These are phyloP conservation scores for Trichoderma reesei DNA, from an alignment of 495 filamentous ascomycete species.

Conservation along the genomic window DNA sequence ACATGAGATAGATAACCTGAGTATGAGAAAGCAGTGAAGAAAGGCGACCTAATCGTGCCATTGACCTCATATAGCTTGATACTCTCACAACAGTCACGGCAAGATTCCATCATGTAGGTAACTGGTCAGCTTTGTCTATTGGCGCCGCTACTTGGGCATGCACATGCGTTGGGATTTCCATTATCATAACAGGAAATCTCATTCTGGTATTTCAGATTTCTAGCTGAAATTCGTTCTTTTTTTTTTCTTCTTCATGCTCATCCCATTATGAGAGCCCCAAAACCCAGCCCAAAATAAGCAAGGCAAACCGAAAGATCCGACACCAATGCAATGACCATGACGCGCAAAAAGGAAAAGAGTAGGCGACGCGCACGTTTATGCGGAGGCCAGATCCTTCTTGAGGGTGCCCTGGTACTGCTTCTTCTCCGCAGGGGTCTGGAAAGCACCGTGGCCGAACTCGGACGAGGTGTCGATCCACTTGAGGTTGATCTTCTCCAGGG, in stretches of 20 bases:
- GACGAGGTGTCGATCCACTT: constrained; percentile 99
- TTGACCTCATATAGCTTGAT: no score
- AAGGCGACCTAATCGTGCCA: no score
- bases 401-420: constrained; percentile 85
- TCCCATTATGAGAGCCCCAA: constrained; percentile 26
- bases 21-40: no score
- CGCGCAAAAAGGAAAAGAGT: constrained; percentile 38
- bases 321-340: constrained; percentile 44
- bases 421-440: constrained; percentile 98
- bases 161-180: constrained; percentile 2
- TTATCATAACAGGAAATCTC: constrained; percentile 7
- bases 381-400: constrained; percentile 89
- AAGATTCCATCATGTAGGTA: neutral
- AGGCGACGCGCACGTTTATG: constrained; percentile 35
- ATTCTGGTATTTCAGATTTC: constrained; percentile 5
- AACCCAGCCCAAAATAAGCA: constrained; percentile 36
- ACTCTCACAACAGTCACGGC: no score
- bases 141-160: constrained; percentile 5
- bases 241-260: constrained; percentile 30
- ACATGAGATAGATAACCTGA: no score
- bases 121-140: neutral
- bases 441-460: constrained; percentile 99
- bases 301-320: constrained; percentile 28
- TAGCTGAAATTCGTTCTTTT: constrained; percentile 19
- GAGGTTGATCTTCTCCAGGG: constrained; percentile 97